A percentile compares a stretch with the other conserved stretches of the same genome.
Evolutionary conservation across 1,139 yeast species (phyloP).

Genomic region (Meyerozyma sp.): DNA sequence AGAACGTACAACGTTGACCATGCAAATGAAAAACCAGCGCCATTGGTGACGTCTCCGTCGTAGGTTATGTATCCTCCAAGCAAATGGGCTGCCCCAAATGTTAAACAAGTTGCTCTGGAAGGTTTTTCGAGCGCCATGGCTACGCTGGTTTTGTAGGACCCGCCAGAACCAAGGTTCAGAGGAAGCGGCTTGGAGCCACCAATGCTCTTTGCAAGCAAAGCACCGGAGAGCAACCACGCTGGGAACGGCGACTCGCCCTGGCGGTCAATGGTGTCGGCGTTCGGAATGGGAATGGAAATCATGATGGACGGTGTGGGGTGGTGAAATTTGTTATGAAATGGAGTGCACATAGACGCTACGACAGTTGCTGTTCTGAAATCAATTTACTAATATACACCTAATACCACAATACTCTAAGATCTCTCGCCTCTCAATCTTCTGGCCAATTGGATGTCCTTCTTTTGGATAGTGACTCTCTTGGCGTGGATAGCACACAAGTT

Average conservation of each 20-base stretch:
- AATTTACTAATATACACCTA: conserved; percentile 11
- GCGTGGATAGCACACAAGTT: conserved; percentile 99
- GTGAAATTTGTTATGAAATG: background rate
- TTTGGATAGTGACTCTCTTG: conserved; percentile 91
- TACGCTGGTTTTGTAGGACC: conserved; percentile 8
- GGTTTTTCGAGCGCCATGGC: conserved; percentile 9
- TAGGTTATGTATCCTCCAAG: conserved; percentile 76
- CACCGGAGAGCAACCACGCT: conserved; percentile 40
- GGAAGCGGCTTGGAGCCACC: conserved; percentile 17
- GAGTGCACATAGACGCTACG: background rate
- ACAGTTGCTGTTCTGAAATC: conserved; percentile 2
- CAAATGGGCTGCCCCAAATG: conserved; percentile 24
- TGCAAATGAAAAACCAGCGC: conserved; percentile 83
- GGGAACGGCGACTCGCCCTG: conserved; percentile 42
- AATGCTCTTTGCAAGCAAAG: conserved; percentile 43
- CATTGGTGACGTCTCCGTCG: conserved; percentile 79
- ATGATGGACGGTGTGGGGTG: background rate
- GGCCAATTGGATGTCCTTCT: conserved; percentile 51
- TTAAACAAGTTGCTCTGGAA: conserved; percentile 8
- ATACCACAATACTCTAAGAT: conserved; percentile 17
- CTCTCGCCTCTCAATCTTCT: conserved; percentile 77
- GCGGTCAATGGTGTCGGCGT: background rate
- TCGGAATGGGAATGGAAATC: background rate
- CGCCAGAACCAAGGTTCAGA: conserved; percentile 8
- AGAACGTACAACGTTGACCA: conserved; percentile 79